Base-by-base conservation (phyloP, 257 asterid species). In the Henckelia pumila region DNA sequence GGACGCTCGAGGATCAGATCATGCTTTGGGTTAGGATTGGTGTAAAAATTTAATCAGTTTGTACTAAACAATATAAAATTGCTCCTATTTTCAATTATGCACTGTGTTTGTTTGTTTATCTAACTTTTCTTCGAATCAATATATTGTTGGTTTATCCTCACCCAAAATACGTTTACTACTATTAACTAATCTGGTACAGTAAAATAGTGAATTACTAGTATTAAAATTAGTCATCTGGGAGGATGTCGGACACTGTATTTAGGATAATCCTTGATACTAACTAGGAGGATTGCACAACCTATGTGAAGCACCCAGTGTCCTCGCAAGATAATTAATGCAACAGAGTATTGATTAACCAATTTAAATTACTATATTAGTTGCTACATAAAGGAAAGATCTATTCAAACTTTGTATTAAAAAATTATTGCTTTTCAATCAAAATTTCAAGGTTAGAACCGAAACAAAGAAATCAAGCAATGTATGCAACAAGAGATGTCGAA, bases 361-460 rank as follows among this genome's bases (percentile, higher is more conserved):
- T 44, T 14, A 44, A 13, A 44, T 14, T n/a, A n/a, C 19, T 14
- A 14, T 44, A 44, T 47, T 47, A 47, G 20, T 17, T 14, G 55
- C 20, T 16, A 14, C 17, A 47, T 17, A 47, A 5, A 21, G 55
- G 55, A 4, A 47, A 47, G 20, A 47, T 47, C 8, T 6, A 16
- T 47, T 47, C 8, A 47, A 40, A 47, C 21, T 17, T 47, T 16
- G 55, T 16, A 47, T 1, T 16, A 4, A 47, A 16, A 16, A 47
- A 47, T 6, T 3, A 40, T 11, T 16, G 17, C 20, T 47, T 47
- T 11, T 6, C 16, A 16, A 47, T 47, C 20, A 47, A 47, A 40
- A 47, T 28, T 59, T 53, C 63, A 53, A 67, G 59, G 63, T 57
- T 17, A 52, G 66, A 56, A 56, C 67, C 22, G 60, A 66, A 60